Evolutionary conservation across 2,329 filamentous ascomycete genomes (phyloP), one percentile per base, ranked within the genome.

Genomic region (Epichloe baconii): DNA sequence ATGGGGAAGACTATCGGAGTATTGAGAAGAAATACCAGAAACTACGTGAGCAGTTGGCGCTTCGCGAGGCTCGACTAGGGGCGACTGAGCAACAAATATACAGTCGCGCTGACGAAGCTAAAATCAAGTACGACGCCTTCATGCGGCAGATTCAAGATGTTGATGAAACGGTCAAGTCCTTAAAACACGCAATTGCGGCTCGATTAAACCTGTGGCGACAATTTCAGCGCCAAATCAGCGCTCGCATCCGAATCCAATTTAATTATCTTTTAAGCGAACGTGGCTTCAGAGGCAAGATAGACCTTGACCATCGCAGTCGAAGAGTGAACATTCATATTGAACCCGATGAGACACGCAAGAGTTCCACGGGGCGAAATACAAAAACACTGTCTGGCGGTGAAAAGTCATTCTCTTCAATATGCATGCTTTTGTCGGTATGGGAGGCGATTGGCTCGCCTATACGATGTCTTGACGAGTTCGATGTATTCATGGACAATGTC

Each of bases 401-500:
- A 66, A 98, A 98, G 66, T 97, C 91, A 0, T 98, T 97, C 66
- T 94, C 90, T 3, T 95, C 91, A 4, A 94, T 97, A 53, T 98
- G 93, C 68, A 78, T 98, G 59, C 72, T 98, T 50, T 76, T 98
- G 35, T 82, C 89, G 2, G 84, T 98, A 17, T 98, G 93, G 93
- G 93, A 98, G 64, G 91, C 93, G 34, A 98, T 98, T 85, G 91
- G 93, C 11, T 94, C 89, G 17, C 91, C 90, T 0, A 85, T 98
- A 54, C 82, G 93, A 50, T 98, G 93, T 62, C 75, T 98, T 50
- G 93, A 98, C 68, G 93, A 98, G 68, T 98, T 97, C 63, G 93
- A 98, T 65, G 93, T 98, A 35, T 98, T 96, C 74, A 98, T 98
- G 93, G 93, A 98, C 68, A 88, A 85, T 58, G 88, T 97, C 53